Conservation (phyloP, 306 rosid species). For the Geum urbanum region DNA sequence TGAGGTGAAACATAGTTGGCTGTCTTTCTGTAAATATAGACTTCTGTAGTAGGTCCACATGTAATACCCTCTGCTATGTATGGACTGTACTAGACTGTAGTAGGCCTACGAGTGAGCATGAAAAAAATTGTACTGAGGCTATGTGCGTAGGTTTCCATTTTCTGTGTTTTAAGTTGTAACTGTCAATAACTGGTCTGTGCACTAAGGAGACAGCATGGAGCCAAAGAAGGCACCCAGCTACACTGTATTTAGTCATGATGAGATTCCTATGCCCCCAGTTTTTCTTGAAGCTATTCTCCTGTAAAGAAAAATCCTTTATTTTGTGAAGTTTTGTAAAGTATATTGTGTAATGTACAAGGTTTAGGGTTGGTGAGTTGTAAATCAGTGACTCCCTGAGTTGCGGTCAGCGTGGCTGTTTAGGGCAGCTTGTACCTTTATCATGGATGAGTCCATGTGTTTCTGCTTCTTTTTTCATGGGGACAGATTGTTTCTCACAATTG, state of each 20-base stretch:
- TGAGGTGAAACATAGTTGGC: constrained; percentile 2
- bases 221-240: neutral
- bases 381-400: constrained; percentile 8
- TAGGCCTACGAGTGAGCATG: constrained; percentile 20
- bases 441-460: constrained; percentile 1
- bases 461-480: neutral
- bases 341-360: neutral
- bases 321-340: constrained; percentile 2
- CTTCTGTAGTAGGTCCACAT: constrained; percentile 25
- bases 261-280: constrained; percentile 10
- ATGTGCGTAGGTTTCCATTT: neutral
- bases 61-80: constrained; percentile 19
- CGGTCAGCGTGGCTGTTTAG: neutral
- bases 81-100: neutral
- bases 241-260: constrained; percentile 23
- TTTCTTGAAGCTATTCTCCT: constrained; percentile 16
- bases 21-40: constrained; percentile 12
- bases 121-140: constrained; percentile 14
- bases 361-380: constrained; percentile 10
- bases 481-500: constrained; percentile 13
- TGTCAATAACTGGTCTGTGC: constrained; percentile 14
- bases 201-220: constrained; percentile 5
- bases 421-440: constrained; percentile 7
- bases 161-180: constrained; percentile 22
- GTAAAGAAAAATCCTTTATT: neutral